A percentile compares a stretch with the other conserved stretches of the same genome.
Evolutionary conservation across 176 grass and related monocot genomes (phyloP).

Genomic region (Raddia distichophylla): DNA sequence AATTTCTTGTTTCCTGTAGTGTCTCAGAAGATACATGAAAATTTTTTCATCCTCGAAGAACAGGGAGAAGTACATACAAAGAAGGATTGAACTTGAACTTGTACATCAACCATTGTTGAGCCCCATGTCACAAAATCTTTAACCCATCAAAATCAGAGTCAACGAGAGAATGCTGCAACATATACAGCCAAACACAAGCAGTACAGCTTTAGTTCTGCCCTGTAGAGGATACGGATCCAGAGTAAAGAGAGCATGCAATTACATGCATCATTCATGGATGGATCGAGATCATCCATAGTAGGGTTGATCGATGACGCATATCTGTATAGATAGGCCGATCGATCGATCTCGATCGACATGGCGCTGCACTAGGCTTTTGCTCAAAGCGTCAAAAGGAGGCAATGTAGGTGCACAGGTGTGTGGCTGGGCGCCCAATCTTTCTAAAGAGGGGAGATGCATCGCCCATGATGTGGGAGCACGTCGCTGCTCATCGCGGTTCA

Average conservation of each 20-base stretch:
- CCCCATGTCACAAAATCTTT: too few relatives aligned
- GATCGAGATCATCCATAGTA: not conserved
- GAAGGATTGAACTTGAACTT: too few relatives aligned
- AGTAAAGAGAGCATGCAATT: not conserved
- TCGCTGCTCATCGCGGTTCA: not conserved
- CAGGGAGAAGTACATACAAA: too few relatives aligned
- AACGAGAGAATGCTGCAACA: too few relatives aligned
- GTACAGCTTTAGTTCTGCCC: not conserved
- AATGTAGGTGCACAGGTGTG: not conserved
- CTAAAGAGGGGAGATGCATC: not conserved
- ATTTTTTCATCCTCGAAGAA: too few relatives aligned
- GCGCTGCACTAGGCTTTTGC: not conserved
- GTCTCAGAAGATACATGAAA: too few relatives aligned
- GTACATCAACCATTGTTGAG: too few relatives aligned
- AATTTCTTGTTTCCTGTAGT: too few relatives aligned
- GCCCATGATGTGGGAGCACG: not conserved
- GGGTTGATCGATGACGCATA: not conserved
- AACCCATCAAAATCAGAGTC: too few relatives aligned
- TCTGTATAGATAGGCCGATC: not conserved
- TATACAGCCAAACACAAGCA: not conserved
- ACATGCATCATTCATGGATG: not conserved
- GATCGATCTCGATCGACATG: too few relatives aligned
- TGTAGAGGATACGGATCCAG: not conserved
- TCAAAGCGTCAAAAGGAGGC: conserved; percentile 8
- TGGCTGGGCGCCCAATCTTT: not conserved